Evolutionary conservation across 73 alveolate genomes (phyloP).

Genomic region (Effrenium voratum): DNA sequence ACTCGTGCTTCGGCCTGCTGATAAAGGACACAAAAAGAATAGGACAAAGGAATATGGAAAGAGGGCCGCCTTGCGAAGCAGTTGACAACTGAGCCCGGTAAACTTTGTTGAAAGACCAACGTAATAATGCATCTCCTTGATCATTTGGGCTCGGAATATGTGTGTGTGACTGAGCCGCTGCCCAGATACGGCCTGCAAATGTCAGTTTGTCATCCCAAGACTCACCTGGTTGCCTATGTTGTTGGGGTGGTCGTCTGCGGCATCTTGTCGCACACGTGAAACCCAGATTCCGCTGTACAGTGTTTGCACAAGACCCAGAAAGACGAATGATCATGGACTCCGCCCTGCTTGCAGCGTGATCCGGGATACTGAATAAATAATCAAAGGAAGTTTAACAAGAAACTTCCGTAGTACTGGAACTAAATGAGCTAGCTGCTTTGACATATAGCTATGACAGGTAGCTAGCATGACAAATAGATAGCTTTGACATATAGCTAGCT

Average conservation of each 20-base stretch:
- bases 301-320: background rate
- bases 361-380: background rate
- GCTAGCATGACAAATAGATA: no score
- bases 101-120: background rate
- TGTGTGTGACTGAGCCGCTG: no score
- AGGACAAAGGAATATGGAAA: background rate
- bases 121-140: background rate
- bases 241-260: background rate
- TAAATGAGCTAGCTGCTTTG: no score
- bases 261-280: background rate
- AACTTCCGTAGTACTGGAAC: no score
- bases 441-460: no score
- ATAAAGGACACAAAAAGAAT: background rate
- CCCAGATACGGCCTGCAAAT: no score
- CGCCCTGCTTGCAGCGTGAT: background rate
- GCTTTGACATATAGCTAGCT: no score
- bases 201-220: background rate
- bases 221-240: background rate
- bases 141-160: no score
- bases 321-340: background rate
- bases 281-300: background rate
- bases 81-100: background rate
- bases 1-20: background rate
- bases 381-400: no score
- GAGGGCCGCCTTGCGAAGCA: background rate